These are phyloP conservation scores for Platismatia glauca DNA, from an alignment of 495 filamentous ascomycete genomes.

Conservation along the genomic window DNA sequence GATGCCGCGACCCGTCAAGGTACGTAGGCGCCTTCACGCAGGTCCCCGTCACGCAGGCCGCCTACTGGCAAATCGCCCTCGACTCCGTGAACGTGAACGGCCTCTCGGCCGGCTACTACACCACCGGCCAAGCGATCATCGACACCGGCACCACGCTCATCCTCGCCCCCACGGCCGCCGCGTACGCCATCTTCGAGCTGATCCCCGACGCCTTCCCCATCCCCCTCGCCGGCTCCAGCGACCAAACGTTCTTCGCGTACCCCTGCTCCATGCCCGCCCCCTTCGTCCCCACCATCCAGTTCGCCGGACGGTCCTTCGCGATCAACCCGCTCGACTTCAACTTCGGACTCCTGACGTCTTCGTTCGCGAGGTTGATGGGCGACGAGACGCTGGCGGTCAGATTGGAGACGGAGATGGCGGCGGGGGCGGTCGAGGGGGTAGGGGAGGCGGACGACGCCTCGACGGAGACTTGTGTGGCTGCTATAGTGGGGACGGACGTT, in stretches of 20 bases:
- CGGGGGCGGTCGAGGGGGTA: neutral
- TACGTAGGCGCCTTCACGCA: neutral
- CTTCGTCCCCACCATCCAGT: neutral
- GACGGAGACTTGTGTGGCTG: neutral
- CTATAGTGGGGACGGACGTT: neutral
- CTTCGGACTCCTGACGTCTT: neutral
- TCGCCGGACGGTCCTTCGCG: neutral
- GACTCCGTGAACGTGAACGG: neutral
- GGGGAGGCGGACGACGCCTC: neutral
- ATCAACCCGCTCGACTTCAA: constrained; percentile 1
- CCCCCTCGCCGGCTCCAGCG: neutral
- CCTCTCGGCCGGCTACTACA: neutral
- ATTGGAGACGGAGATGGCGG: neutral
- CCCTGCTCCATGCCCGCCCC: neutral
- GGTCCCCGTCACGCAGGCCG: neutral
- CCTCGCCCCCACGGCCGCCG: neutral
- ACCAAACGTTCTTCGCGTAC: neutral
- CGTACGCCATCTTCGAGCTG: neutral
- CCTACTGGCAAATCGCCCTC: neutral
- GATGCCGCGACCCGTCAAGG: neutral
- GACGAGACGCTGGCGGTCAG: neutral
- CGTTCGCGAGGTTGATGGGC: neutral
- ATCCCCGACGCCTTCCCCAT: neutral
- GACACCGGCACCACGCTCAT: constrained; percentile 2
- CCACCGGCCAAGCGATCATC: neutral